These are phyloP conservation scores for Exophiala xenobiotica DNA, from an alignment of 2,329 filamentous ascomycete species.

Conservation along the genomic window DNA sequence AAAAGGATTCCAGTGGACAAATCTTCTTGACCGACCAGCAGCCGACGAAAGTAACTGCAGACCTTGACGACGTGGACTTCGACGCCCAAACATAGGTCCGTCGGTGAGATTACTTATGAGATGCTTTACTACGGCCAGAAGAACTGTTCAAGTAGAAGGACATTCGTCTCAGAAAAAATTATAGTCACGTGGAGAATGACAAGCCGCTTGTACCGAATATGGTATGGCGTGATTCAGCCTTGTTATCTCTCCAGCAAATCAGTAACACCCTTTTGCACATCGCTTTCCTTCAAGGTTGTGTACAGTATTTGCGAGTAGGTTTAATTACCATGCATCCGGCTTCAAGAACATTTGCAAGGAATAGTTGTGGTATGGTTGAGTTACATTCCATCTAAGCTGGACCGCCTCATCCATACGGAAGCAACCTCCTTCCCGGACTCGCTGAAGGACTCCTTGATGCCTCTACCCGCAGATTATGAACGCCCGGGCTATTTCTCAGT, in stretches of 20 bases:
- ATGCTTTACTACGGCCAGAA: too few relatives aligned
- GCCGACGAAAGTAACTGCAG: neutral
- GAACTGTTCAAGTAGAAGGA: too few relatives aligned
- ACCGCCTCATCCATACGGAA: slow-evolving; percentile 8
- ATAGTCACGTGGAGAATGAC: slow-evolving; percentile 7
- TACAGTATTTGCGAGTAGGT: too few relatives aligned
- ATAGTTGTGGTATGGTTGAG: too few relatives aligned
- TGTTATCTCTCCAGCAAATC: neutral
- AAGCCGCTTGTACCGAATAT: neutral
- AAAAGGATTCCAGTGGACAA: neutral
- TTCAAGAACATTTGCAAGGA: too few relatives aligned
- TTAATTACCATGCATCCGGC: too few relatives aligned
- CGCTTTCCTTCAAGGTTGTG: neutral
- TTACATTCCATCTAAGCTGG: neutral
- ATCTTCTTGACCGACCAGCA: neutral
- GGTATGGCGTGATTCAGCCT: neutral
- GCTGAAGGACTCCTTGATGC: slow-evolving; percentile 13
- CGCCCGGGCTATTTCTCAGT: slow-evolving; percentile 12
- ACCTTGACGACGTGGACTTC: neutral
- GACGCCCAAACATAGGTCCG: slow-evolving; percentile 5
- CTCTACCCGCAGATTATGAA: slow-evolving; percentile 11
- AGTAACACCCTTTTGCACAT: slow-evolving; percentile 1
- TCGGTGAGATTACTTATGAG: too few relatives aligned
- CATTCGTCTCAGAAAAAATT: slow-evolving; percentile 15
- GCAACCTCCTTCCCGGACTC: slow-evolving; percentile 1